Conservation (phyloP, 1,284 basidiomycete species). For the Cryptococcus sp. region DNA sequence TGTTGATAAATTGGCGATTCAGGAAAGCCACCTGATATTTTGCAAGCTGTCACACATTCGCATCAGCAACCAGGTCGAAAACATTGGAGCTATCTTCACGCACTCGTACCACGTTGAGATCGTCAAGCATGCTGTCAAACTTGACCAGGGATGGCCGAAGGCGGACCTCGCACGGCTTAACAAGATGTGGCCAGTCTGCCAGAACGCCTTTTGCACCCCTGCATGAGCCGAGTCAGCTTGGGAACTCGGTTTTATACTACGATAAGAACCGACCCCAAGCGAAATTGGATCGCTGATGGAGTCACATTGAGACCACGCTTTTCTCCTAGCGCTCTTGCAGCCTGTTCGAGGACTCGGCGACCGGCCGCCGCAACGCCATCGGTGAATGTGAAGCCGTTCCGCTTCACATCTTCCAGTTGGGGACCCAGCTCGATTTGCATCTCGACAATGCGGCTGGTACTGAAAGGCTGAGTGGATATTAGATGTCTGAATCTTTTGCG, state of each 20-base stretch:
- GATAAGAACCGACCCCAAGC: conserved; percentile 34
- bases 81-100: conserved; percentile 3
- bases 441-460: conserved; percentile 40
- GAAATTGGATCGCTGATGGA: conserved; percentile 52
- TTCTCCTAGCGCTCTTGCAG: conserved; percentile 41
- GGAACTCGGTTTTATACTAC: not conserved
- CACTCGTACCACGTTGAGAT: conserved; percentile 48
- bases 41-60: conserved; percentile 34
- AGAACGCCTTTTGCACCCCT: conserved; percentile 54
- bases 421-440: conserved; percentile 31
- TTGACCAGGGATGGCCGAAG: conserved; percentile 48
- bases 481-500: not conserved
- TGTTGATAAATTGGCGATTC: conserved; percentile 53
- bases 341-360: conserved; percentile 36
- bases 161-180: conserved; percentile 32
- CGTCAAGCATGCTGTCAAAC: conserved; percentile 39
- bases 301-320: conserved; percentile 26
- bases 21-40: conserved; percentile 50
- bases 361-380: conserved; percentile 51
- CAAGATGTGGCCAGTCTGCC: conserved; percentile 43
- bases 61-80: not conserved
- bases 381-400: conserved; percentile 43
- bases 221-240: conserved; percentile 6
- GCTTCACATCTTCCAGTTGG: conserved; percentile 29
- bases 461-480: conserved; percentile 35